Conservation (phyloP, 495 filamentous ascomycete genomes). For the Neurospora sp. region DNA sequence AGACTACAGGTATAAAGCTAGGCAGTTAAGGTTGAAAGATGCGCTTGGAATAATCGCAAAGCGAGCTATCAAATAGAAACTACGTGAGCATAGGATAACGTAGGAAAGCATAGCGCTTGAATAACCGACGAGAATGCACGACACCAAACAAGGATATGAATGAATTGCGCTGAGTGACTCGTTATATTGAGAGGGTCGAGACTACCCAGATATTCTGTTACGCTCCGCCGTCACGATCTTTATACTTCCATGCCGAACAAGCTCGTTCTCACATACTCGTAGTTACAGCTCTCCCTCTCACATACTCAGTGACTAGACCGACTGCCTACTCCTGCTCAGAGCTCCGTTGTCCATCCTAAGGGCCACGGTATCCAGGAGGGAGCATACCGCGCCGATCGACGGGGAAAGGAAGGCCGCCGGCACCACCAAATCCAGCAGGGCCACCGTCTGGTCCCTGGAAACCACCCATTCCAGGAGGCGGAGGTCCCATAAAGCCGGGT, state of each 20-base stretch:
- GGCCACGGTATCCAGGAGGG: slow-evolving; percentile 5
- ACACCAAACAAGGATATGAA: neutral
- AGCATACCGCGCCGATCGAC: slow-evolving; percentile 12
- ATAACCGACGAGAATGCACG: neutral
- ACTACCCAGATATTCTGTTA: neutral
- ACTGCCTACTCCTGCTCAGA: neutral
- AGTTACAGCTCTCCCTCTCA: neutral
- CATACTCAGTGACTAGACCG: neutral
- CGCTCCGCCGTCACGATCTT: neutral
- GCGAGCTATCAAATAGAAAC: neutral
- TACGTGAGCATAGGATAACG: neutral
- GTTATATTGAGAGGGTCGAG: neutral
- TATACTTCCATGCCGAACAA: neutral
- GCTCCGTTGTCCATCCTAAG: neutral
- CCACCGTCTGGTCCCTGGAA: slow-evolving; percentile 38
- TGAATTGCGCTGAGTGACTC: neutral
- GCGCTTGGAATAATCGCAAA: neutral
- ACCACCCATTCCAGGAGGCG: slow-evolving; percentile 35
- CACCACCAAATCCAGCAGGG: slow-evolving; percentile 6
- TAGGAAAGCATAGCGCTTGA: neutral
- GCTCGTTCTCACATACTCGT: neutral
- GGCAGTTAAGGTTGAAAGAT: neutral
- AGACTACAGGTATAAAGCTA: neutral
- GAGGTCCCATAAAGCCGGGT: slow-evolving; percentile 27
- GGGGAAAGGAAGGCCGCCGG: slow-evolving; percentile 1